Base-by-base conservation (phyloP, 352 stramenopile species). In the Phytophthora quininea region DNA sequence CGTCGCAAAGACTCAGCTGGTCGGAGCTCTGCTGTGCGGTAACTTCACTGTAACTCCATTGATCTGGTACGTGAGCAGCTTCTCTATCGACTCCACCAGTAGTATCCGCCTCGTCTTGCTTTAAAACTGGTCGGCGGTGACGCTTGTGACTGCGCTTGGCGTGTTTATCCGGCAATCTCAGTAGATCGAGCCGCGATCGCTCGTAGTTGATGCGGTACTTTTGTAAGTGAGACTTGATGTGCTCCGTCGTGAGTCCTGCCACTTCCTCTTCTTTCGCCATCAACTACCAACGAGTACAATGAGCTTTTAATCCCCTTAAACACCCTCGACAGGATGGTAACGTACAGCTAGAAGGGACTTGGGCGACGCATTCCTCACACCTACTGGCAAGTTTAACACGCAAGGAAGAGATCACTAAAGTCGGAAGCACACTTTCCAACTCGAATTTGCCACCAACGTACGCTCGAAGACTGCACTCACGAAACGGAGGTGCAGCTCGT, bases 171-270 rank as follows among this genome's bases (percentile, higher is more conserved):
- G 56, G 64, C 9, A 64, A 30, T 8, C 4, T 53, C 12, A 69
- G 60, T 11, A 53, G 31, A 5, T 72, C 58, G 12, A 68, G 29
- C 6, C 58, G 46, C 24, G 60, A 73, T 3, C 60, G 60, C 32
- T 73, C 37, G 43, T 73, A 62, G 42, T 57, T 65, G 48, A 73
- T 73, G 30, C 60, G 54, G 29, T 73, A 69, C 60, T 73, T 73
- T 29, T 73, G 66, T 1, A 73, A 43, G 8, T 73, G 66, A 6
- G 66, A 73, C 49, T 73, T 73, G 49, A 73, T 73, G 27, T 73
- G 60, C 12, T 65, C 54, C 27, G 29, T 49, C 24, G 66, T 73
- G 49, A 73, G 33, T 31, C 42, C 54, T 24, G 69, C 54, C 0
- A 43, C 58, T 38, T 32, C 38, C 3, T 24, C 54, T 35, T 69